These are phyloP conservation scores for Mycena alexandri DNA, from an alignment of 768 basidiomycete genomes.

Conservation along the genomic window DNA sequence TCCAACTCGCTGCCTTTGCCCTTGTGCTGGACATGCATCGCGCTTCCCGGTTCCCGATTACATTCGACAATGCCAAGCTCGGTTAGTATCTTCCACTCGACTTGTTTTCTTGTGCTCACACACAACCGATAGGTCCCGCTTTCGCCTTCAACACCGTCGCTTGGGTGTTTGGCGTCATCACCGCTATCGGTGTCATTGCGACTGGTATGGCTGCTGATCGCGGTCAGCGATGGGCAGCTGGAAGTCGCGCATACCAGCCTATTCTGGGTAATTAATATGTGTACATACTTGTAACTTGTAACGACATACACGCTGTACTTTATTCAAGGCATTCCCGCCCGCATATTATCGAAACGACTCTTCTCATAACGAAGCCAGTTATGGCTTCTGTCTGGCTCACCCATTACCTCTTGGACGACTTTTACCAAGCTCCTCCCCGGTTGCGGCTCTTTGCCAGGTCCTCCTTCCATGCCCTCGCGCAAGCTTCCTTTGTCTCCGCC, in stretches of 20 bases:
- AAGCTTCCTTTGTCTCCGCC: conserved; percentile 78
- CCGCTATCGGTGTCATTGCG: conserved; percentile 65
- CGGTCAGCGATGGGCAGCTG: conserved; percentile 82
- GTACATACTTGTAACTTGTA: conserved; percentile 12
- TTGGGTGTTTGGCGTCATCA: conserved; percentile 70
- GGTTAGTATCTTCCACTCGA: conserved; percentile 55
- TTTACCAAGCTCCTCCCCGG: conserved; percentile 79
- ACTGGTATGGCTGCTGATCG: conserved; percentile 74
- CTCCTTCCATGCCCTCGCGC: conserved; percentile 80
- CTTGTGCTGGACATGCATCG: conserved; percentile 74
- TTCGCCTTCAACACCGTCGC: conserved; percentile 71
- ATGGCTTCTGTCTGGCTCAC: conserved; percentile 69
- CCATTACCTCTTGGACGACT: conserved; percentile 85
- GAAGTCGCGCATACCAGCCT: conserved; percentile 73
- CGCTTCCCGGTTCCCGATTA: conserved; percentile 53
- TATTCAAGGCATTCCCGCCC: conserved; percentile 67
- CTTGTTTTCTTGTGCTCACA: background rate
- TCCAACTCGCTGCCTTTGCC: conserved; percentile 71
- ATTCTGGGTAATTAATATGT: conserved; percentile 43
- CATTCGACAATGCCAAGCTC: conserved; percentile 69
- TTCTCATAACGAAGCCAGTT: conserved; percentile 89
- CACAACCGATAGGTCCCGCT: conserved; percentile 59
- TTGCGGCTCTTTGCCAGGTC: conserved; percentile 80
- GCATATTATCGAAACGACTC: conserved; percentile 86
- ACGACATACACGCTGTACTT: conserved; percentile 10